Evolutionary conservation across 495 filamentous ascomycete species (phyloP).

Genomic region (Lophiotrema nucula): DNA sequence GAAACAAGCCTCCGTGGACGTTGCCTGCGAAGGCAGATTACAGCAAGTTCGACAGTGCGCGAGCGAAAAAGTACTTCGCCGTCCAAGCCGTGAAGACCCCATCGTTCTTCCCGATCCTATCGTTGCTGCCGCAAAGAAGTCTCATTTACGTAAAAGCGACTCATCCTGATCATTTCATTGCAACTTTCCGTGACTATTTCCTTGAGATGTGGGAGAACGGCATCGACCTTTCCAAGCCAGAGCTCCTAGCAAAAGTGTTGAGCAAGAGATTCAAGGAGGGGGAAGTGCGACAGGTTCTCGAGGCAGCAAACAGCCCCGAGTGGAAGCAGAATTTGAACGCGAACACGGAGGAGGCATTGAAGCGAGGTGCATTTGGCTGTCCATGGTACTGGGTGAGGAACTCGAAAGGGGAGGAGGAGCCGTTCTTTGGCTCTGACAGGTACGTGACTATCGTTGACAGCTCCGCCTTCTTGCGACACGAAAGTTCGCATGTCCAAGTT

Average conservation of each 20-base stretch:
- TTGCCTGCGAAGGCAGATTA: conserved; percentile 65
- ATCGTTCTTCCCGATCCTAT: conserved; percentile 53
- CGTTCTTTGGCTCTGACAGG: conserved; percentile 78
- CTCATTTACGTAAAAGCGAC: conserved; percentile 61
- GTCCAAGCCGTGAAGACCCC: conserved; percentile 48
- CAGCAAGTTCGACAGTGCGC: conserved; percentile 51
- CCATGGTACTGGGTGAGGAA: conserved; percentile 77
- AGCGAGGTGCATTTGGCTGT: conserved; percentile 67
- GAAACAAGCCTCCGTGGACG: conserved; percentile 73
- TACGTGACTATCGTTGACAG: no score
- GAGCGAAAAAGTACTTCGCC: conserved; percentile 57
- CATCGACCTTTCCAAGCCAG: conserved; percentile 51
- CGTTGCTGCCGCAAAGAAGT: conserved; percentile 60
- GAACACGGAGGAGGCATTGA: conserved; percentile 59
- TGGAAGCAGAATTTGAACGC: conserved; percentile 59
- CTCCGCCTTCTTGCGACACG: not conserved
- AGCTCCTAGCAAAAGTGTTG: conserved; percentile 41
- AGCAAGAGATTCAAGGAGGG: conserved; percentile 42
- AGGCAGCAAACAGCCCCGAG: conserved; percentile 46
- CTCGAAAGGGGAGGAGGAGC: conserved; percentile 55
- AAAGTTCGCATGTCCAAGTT: not conserved
- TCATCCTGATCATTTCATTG: conserved; percentile 39
- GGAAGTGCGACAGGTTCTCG: conserved; percentile 54
- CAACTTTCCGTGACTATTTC: conserved; percentile 48
- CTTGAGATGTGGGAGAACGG: conserved; percentile 49